Conservation (phyloP, 371 early-diverging fungal genomes). For the Zychaea mexicana region DNA sequence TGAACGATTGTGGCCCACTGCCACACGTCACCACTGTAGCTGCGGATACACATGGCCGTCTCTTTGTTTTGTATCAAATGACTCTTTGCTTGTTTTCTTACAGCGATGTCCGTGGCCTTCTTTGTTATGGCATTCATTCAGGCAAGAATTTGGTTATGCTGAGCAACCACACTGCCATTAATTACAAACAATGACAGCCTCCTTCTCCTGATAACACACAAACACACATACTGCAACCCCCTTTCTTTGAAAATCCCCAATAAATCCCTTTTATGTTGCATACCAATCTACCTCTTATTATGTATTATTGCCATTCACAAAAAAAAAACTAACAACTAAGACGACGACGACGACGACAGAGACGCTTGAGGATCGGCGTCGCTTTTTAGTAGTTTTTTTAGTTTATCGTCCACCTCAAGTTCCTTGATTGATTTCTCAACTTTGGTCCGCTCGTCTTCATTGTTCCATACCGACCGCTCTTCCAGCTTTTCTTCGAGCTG, state of each 20-base stretch:
- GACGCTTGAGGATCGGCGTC: neutral
- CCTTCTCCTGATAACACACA: neutral
- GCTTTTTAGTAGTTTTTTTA: slow-evolving; percentile 16
- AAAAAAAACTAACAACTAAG: neutral
- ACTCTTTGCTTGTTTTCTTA: no score
- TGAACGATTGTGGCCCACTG: no score
- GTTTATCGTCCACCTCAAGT: slow-evolving; percentile 24
- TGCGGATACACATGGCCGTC: no score
- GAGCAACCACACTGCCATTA: no score
- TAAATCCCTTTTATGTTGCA: slow-evolving; percentile 7
- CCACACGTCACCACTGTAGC: no score
- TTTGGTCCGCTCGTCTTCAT: slow-evolving; percentile 21
- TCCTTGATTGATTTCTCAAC: slow-evolving; percentile 31
- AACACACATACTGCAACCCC: neutral
- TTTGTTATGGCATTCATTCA: no score
- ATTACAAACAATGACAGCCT: neutral
- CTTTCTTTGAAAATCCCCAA: neutral
- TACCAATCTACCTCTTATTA: neutral
- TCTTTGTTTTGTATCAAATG: no score
- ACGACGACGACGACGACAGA: neutral
- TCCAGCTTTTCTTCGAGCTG: slow-evolving; percentile 34
- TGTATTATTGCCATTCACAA: neutral
- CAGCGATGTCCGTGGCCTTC: no score
- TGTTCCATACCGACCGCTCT: slow-evolving; percentile 42
- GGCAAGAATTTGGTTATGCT: no score